Conservation (phyloP, 2,329 filamentous ascomycete genomes). For the Neofusicoccum ribis region DNA sequence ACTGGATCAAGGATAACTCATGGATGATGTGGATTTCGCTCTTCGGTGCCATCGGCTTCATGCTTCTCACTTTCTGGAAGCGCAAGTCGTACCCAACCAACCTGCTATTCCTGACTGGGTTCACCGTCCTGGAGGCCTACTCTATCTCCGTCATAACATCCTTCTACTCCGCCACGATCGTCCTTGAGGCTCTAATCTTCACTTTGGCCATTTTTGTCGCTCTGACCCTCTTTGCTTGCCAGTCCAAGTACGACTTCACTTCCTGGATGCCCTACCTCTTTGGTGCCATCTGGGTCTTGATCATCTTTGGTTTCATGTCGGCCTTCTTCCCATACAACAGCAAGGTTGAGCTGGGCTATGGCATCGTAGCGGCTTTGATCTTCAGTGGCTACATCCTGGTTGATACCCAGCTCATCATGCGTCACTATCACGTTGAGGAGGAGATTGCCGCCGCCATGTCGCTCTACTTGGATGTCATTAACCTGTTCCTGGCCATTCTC, state of each 20-base stretch:
- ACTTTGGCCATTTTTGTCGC: slow-evolving; percentile 69
- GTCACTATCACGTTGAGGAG: slow-evolving; percentile 96
- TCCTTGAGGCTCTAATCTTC: slow-evolving; percentile 85
- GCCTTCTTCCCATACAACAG: slow-evolving; percentile 84
- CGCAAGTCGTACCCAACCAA: slow-evolving; percentile 94
- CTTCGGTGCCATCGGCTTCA: slow-evolving; percentile 78
- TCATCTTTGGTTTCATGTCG: slow-evolving; percentile 91
- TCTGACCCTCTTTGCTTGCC: slow-evolving; percentile 82
- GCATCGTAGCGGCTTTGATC: slow-evolving; percentile 76
- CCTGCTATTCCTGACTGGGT: slow-evolving; percentile 84
- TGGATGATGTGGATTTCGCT: slow-evolving; percentile 87
- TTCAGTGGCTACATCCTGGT: slow-evolving; percentile 95
- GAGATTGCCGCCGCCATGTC: slow-evolving; percentile 95
- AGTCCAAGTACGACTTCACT: slow-evolving; percentile 98
- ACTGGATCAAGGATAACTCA: slow-evolving; percentile 81
- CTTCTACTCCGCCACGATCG: slow-evolving; percentile 80
- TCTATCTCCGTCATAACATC: slow-evolving; percentile 88
- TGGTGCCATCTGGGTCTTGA: slow-evolving; percentile 82
- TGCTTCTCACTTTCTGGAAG: slow-evolving; percentile 91
- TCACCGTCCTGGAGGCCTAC: slow-evolving; percentile 92
- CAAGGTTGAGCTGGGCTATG: slow-evolving; percentile 82
- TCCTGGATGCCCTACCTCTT: slow-evolving; percentile 96
- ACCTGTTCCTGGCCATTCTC: slow-evolving; percentile 93
- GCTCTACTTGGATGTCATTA: slow-evolving; percentile 94
- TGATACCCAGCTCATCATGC: slow-evolving; percentile 92